phyloP scores from a whole-genome alignment of 345 rosid species.

The Heritiera fomes region DNA sequence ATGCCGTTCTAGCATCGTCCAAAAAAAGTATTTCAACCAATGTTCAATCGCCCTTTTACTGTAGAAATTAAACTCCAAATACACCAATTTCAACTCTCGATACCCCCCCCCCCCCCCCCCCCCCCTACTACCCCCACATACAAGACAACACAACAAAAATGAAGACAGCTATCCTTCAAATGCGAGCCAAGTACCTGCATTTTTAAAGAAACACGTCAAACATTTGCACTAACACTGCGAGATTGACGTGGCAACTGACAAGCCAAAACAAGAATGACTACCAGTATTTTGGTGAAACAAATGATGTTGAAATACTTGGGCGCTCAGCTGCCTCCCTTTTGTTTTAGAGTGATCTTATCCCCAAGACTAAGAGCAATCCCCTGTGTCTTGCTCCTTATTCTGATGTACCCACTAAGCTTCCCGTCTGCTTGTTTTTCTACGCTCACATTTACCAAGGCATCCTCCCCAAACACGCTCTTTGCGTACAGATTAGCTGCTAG shows the following conservation, averaged over 20 bases:
- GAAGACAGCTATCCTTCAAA: neutral
- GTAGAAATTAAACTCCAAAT: neutral
- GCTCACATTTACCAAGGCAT: constrained; percentile 68
- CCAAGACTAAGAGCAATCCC: constrained; percentile 82
- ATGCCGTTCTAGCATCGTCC: constrained; percentile 10
- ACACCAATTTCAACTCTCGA: constrained; percentile 3
- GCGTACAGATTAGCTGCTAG: constrained; percentile 78
- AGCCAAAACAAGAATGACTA: neutral
- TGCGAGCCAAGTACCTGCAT: constrained; percentile 5
- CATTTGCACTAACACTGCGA: neutral
- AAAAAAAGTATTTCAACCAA: neutral
- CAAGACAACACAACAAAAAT: constrained; percentile 15
- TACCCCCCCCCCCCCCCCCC: neutral
- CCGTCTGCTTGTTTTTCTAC: constrained; percentile 65
- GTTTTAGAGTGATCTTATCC: constrained; percentile 79
- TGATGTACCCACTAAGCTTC: constrained; percentile 71
- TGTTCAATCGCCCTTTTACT: neutral
- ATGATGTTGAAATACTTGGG: neutral
- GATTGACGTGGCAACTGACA: neutral
- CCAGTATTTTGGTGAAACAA: constrained; percentile 14
- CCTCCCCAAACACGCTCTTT: constrained; percentile 79
- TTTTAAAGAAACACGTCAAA: neutral
- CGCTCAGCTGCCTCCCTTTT: constrained; percentile 64
- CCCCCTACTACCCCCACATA: neutral
- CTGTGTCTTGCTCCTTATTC: constrained; percentile 82